phyloP scores from a whole-genome alignment of 108 stramenopile genomes.

The Licmophora abbreviata region DNA sequence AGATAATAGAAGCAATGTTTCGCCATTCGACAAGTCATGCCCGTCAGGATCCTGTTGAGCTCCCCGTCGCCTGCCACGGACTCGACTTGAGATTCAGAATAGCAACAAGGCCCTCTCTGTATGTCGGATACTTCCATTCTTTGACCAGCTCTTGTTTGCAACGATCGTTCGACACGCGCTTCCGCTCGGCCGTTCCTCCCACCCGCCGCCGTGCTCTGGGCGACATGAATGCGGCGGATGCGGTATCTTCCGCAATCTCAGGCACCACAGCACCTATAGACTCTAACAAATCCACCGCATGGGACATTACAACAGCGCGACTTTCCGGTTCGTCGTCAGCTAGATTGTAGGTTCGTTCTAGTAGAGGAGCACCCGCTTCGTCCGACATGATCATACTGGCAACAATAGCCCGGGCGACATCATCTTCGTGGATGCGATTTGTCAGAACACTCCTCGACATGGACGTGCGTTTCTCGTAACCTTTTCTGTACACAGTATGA shows the following conservation, averaged over 20 bases:
- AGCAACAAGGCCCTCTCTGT: slow-evolving; percentile 54
- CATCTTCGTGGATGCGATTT: slow-evolving; percentile 59
- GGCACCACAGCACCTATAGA: slow-evolving; percentile 3
- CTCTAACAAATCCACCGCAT: slow-evolving; percentile 22
- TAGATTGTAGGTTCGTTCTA: slow-evolving; percentile 41
- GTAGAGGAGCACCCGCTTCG: neutral
- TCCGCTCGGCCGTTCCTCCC: slow-evolving; percentile 35
- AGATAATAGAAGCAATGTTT: no score
- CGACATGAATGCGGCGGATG: slow-evolving; percentile 4
- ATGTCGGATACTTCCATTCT: slow-evolving; percentile 43
- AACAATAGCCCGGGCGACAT: slow-evolving; percentile 46
- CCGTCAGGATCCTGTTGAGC: no score
- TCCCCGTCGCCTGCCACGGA: no score
- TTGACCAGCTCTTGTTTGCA: neutral
- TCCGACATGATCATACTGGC: slow-evolving; percentile 18
- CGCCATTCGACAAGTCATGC: no score
- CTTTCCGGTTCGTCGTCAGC: slow-evolving; percentile 59
- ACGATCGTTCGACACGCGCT: slow-evolving; percentile 13
- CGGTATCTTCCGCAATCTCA: slow-evolving; percentile 4
- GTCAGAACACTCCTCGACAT: slow-evolving; percentile 7
- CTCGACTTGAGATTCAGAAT: no score
- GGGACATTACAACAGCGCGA: slow-evolving; percentile 35
- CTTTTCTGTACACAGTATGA: slow-evolving; percentile 42
- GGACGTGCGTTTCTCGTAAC: no score
- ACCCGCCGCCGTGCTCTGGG: slow-evolving; percentile 61